phyloP scores from a whole-genome alignment of 1,284 basidiomycete genomes.

The Coriolopsis trogii region DNA sequence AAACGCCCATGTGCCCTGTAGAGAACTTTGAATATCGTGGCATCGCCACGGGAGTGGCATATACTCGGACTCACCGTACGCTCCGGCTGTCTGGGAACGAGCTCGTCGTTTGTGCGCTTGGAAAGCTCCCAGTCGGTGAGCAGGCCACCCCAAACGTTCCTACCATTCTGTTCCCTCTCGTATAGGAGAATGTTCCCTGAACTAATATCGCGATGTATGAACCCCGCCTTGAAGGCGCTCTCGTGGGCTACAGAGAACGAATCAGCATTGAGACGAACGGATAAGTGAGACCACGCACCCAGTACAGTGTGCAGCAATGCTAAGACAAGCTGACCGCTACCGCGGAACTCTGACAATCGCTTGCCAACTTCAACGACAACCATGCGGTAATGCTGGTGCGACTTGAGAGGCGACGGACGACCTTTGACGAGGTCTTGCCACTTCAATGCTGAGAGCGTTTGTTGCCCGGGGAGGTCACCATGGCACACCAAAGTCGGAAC shows the following conservation, averaged over 20 bases:
- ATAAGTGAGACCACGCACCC: not conserved
- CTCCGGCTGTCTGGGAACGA: not conserved
- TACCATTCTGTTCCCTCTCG: not conserved
- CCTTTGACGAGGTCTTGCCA: not conserved
- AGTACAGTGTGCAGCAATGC: not conserved
- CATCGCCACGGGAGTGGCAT: not conserved
- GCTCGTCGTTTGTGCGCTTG: not conserved
- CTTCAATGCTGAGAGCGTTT: not conserved
- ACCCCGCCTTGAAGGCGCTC: not conserved
- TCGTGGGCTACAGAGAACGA: not conserved
- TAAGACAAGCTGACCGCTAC: not conserved
- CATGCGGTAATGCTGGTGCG: conserved; percentile 16
- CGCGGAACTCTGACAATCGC: conserved; percentile 6
- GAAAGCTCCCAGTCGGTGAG: conserved; percentile 9
- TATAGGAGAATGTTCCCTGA: conserved; percentile 11
- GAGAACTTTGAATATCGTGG: no score
- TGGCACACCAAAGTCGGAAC: conserved; percentile 15
- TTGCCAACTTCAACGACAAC: conserved; percentile 15
- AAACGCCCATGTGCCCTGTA: conserved; percentile 16
- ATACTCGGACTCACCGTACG: conserved; percentile 1
- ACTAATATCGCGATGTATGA: conserved; percentile 14
- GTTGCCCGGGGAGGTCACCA: conserved; percentile 8
- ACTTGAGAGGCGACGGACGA: not conserved
- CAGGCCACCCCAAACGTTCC: not conserved
- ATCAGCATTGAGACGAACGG: no score